These are phyloP conservation scores for Coprinopsis sp. DNA, from an alignment of 768 basidiomycete species.

Conservation along the genomic window DNA sequence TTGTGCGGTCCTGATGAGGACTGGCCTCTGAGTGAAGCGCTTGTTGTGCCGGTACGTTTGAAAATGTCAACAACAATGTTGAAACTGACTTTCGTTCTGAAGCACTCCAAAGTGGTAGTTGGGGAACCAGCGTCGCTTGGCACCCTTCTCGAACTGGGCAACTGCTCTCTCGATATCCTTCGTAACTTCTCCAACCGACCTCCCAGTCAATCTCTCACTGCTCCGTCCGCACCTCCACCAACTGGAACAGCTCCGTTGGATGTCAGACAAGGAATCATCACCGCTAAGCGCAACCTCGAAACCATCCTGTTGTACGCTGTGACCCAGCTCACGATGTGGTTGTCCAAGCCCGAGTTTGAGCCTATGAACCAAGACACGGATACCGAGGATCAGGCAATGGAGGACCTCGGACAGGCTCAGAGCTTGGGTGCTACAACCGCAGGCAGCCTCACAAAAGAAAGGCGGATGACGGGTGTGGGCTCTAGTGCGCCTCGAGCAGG, in stretches of 20 bases:
- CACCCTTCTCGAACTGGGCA: constrained; percentile 81
- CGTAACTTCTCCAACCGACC: constrained; percentile 62
- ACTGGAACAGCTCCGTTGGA: constrained; percentile 34
- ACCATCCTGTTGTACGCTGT: constrained; percentile 63
- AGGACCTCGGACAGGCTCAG: constrained; percentile 24
- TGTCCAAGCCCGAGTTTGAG: constrained; percentile 69
- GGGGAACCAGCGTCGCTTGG: constrained; percentile 82
- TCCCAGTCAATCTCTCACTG: constrained; percentile 48
- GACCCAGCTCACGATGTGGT: constrained; percentile 77
- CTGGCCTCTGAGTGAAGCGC: constrained; percentile 64
- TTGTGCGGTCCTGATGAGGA: constrained; percentile 62
- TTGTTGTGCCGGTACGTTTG: constrained; percentile 65
- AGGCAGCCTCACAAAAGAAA: constrained; percentile 25
- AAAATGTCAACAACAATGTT: neutral
- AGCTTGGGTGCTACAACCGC: constrained; percentile 3
- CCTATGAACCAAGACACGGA: constrained; percentile 36
- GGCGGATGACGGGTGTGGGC: constrained; percentile 38
- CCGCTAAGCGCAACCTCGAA: constrained; percentile 61
- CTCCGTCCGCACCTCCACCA: constrained; percentile 20
- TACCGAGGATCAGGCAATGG: constrained; percentile 39
- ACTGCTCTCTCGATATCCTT: constrained; percentile 70
- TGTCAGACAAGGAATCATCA: constrained; percentile 54
- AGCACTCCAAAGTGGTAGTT: constrained; percentile 85
- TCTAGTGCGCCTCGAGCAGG: constrained; percentile 30
- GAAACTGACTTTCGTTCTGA: constrained; percentile 5